phyloP scores from a whole-genome alignment of 257 asterid species.

The Solanum clarkiae region DNA sequence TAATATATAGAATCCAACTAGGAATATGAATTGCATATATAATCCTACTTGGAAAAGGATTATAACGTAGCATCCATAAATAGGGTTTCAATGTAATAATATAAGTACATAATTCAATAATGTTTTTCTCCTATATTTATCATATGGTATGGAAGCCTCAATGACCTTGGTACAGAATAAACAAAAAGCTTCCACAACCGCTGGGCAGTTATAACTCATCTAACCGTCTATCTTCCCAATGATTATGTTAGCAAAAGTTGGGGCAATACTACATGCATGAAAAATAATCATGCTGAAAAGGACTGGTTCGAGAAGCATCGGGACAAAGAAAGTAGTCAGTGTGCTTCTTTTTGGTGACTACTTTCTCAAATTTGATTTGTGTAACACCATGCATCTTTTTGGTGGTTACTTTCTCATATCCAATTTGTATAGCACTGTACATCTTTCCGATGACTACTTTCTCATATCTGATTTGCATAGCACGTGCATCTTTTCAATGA shows the following conservation, averaged over 20 bases:
- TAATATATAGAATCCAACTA: too few species aligned
- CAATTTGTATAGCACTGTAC: not conserved
- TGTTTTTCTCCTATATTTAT: not conserved
- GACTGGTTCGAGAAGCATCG: not conserved
- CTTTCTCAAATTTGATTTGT: not conserved
- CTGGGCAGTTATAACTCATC: not conserved
- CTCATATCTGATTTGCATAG: not conserved
- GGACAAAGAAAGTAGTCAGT: not conserved
- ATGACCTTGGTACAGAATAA: not conserved
- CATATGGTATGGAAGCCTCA: not conserved
- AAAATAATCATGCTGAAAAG: not conserved
- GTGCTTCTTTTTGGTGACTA: not conserved
- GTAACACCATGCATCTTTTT: not conserved
- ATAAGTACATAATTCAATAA: not conserved
- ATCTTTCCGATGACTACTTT: not conserved
- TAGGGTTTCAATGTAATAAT: not conserved
- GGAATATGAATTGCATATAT: too few species aligned
- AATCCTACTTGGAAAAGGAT: not conserved
- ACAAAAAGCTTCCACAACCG: not conserved
- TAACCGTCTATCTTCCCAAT: not conserved
- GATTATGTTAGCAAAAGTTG: not conserved
- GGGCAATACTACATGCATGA: not conserved
- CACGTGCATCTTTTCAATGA: not conserved
- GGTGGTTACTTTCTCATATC: not conserved
- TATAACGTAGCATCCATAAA: not conserved